These are phyloP conservation scores for Aphanomyces stellatus DNA, from an alignment of 352 stramenopile species.

Conservation along the genomic window DNA sequence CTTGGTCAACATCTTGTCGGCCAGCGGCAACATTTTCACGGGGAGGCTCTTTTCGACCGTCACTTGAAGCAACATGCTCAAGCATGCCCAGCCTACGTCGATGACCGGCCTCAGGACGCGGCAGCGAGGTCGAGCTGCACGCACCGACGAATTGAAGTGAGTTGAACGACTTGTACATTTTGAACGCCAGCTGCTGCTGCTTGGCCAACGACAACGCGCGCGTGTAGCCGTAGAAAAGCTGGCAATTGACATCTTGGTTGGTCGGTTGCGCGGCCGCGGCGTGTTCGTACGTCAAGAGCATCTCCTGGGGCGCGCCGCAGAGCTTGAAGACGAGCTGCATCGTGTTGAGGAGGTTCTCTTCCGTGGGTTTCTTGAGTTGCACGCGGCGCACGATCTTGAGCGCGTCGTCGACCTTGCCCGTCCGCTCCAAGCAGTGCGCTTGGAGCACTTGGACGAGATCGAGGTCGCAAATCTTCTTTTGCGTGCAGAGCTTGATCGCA, in stretches of 20 bases:
- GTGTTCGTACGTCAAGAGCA: constrained; percentile 67
- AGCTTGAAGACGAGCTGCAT: constrained; percentile 81
- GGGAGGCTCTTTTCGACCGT: constrained; percentile 35
- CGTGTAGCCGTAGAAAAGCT: constrained; percentile 64
- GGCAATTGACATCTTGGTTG: constrained; percentile 61
- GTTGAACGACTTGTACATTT: constrained; percentile 75
- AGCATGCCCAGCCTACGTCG: constrained; percentile 46
- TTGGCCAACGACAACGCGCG: constrained; percentile 62
- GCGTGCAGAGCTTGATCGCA: constrained; percentile 68
- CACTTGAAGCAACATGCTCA: constrained; percentile 81
- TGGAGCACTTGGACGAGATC: constrained; percentile 81
- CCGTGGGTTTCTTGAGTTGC: constrained; percentile 53
- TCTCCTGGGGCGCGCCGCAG: constrained; percentile 57
- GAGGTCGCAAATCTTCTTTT: constrained; percentile 69
- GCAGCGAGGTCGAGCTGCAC: not conserved
- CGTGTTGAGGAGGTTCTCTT: constrained; percentile 77
- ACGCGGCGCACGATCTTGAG: constrained; percentile 56
- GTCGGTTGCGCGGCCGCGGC: constrained; percentile 30
- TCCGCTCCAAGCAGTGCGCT: constrained; percentile 77
- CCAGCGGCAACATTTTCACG: constrained; percentile 62
- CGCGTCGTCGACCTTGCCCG: constrained; percentile 51
- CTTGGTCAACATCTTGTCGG: constrained; percentile 77
- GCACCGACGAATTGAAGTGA: constrained; percentile 55
- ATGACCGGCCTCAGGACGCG: not conserved
- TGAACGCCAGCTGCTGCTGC: constrained; percentile 81